Conservation (phyloP, 1,139 yeast genomes). For the Hyphopichia wangnamkhiaoensis region DNA sequence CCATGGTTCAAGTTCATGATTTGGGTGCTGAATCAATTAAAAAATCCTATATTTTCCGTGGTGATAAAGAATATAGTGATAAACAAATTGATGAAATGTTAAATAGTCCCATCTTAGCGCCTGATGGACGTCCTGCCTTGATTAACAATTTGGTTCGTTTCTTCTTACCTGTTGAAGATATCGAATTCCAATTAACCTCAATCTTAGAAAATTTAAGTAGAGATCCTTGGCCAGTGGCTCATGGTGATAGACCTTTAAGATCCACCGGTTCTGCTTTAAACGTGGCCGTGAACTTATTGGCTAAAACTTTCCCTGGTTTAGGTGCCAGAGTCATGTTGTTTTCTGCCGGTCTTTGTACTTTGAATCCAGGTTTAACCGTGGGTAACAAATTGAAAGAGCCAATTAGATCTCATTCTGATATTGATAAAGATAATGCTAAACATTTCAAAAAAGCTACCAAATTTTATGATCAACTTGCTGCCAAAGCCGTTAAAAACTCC, state of each 20-base stretch:
- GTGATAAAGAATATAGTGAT: slow-evolving; percentile 82
- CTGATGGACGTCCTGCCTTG: slow-evolving; percentile 21
- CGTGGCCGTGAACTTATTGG: slow-evolving; percentile 80
- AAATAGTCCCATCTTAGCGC: slow-evolving; percentile 47
- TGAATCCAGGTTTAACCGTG: slow-evolving; percentile 93
- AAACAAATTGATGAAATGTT: slow-evolving; percentile 78
- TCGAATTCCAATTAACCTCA: slow-evolving; percentile 83
- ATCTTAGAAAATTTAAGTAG: slow-evolving; percentile 75
- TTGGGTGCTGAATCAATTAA: slow-evolving; percentile 75
- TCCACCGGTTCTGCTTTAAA: slow-evolving; percentile 92
- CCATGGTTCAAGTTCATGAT: slow-evolving; percentile 94
- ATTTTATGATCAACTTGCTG: slow-evolving; percentile 78
- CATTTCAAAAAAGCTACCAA: slow-evolving; percentile 90
- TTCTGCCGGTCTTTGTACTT: slow-evolving; percentile 94
- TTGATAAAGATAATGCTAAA: slow-evolving; percentile 74
- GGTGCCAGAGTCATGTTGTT: slow-evolving; percentile 92
- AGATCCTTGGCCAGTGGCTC: slow-evolving; percentile 92
- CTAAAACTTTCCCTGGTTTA: slow-evolving; percentile 82
- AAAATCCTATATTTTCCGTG: slow-evolving; percentile 87
- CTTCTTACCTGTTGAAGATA: slow-evolving; percentile 80
- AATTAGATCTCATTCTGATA: slow-evolving; percentile 94
- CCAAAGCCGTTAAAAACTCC: slow-evolving; percentile 68
- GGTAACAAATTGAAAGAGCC: slow-evolving; percentile 93
- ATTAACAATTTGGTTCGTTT: slow-evolving; percentile 56
- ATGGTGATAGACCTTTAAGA: slow-evolving; percentile 86